Conservation (phyloP, 208 protist species). For the Acanthamoeba royreba region DNA sequence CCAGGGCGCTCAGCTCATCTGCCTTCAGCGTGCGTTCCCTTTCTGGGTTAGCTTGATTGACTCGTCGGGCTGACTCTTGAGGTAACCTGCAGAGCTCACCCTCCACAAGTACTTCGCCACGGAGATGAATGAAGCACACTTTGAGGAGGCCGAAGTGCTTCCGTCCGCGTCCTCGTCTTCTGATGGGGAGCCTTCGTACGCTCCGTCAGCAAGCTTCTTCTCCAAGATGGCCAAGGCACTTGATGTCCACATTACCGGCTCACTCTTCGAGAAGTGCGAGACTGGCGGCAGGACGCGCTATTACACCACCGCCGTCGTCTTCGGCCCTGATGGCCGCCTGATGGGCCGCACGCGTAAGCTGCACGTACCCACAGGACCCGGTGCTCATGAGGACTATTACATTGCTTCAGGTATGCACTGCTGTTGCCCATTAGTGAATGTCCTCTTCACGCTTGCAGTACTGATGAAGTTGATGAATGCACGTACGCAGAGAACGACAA, state of each 20-base stretch:
- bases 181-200: not conserved
- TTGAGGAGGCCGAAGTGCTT: not conserved
- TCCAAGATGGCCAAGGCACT: not conserved
- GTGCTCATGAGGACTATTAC: constrained; percentile 17
- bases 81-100: not conserved
- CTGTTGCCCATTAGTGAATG: not conserved
- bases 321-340: not conserved
- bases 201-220: not conserved
- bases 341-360: constrained; percentile 20
- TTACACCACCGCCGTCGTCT: constrained; percentile 27
- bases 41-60: not conserved
- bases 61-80: not conserved
- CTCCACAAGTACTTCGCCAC: constrained; percentile 14
- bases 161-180: too few relatives aligned
- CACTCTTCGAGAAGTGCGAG: constrained; percentile 9
- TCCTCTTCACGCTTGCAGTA: not conserved
- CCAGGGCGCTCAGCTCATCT: not conserved
- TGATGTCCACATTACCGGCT: not conserved
- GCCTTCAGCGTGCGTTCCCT: not conserved
- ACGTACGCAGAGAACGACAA: constrained; percentile 8
- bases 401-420: not conserved
- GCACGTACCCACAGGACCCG: constrained; percentile 18
- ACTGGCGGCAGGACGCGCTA: not conserved
- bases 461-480: too few relatives aligned
- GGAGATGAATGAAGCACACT: not conserved